Conservation (phyloP, 768 basidiomycete genomes). For the Phaeotremella fagi region DNA sequence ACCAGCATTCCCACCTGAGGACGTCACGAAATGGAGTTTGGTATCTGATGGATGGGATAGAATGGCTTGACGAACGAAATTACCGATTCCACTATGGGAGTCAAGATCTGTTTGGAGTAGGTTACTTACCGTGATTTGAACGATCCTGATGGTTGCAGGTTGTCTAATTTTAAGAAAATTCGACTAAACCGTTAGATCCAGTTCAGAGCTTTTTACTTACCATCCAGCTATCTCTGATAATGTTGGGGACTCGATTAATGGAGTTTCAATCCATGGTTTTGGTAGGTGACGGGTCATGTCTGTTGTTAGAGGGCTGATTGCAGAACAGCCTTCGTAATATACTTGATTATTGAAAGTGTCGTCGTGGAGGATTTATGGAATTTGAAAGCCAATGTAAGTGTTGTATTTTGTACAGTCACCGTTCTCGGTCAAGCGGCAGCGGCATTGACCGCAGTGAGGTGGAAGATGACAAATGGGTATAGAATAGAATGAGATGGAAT, state of each 20-base stretch:
- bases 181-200: constrained; percentile 7
- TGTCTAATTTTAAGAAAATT: constrained; percentile 39
- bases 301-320: too few species aligned
- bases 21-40: constrained; percentile 23
- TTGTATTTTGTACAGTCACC: too few species aligned
- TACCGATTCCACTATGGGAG: constrained; percentile 25
- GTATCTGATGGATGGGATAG: constrained; percentile 3
- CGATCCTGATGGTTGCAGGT: constrained; percentile 35
- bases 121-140: constrained; percentile 39
- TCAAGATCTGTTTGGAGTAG: not conserved
- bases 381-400: too few species aligned
- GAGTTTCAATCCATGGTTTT: constrained; percentile 32
- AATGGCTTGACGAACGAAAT: constrained; percentile 19
- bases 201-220: constrained; percentile 5
- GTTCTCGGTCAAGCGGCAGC: too few species aligned
- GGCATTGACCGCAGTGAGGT: too few species aligned
- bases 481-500: too few species aligned
- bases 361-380: too few species aligned
- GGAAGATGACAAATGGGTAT: too few species aligned
- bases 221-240: constrained; percentile 32
- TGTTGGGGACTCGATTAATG: constrained; percentile 21
- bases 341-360: too few species aligned
- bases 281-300: not conserved
- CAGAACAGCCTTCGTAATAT: too few species aligned
- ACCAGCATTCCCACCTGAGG: constrained; percentile 42